A percentile compares a stretch with the other conserved stretches of the same genome.
These are phyloP conservation scores for Mortierella hygrophila DNA, from an alignment of 192 early-diverging fungal species.

Conservation along the genomic window DNA sequence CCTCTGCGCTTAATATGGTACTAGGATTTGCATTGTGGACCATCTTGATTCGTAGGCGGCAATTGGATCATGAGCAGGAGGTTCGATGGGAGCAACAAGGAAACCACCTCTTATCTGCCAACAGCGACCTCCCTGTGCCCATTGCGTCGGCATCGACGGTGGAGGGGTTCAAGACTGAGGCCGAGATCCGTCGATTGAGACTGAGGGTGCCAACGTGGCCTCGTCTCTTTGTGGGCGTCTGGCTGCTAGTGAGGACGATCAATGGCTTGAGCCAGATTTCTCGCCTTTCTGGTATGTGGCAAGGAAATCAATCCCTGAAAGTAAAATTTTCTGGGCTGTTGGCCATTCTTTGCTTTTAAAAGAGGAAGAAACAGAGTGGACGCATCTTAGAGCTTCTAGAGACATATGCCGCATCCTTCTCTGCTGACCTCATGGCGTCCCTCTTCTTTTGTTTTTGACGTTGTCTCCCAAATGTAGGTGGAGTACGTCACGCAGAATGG, in stretches of 20 bases:
- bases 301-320: too few species aligned
- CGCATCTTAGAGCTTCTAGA: too few species aligned
- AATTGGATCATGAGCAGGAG: neutral
- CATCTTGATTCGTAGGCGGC: neutral
- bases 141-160: neutral
- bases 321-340: too few species aligned
- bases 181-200: neutral
- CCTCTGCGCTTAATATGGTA: neutral
- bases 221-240: neutral
- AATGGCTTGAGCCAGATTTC: neutral
- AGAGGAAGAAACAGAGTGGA: too few species aligned
- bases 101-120: neutral
- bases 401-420: too few species aligned
- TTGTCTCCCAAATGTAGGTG: too few species aligned
- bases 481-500: too few species aligned
- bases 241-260: neutral
- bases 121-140: neutral
- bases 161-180: slow-evolving; percentile 1
- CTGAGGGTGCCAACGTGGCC: neutral
- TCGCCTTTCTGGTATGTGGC: neutral
- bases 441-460: too few species aligned
- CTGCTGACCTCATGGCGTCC: too few species aligned
- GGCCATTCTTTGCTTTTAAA: neutral
- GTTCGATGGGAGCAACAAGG: too few species aligned
- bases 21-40: neutral